Evolutionary conservation across 2,329 filamentous ascomycete genomes (phyloP), one percentile per base, ranked within the genome.

Genomic region (Calonectria hongkongensis): DNA sequence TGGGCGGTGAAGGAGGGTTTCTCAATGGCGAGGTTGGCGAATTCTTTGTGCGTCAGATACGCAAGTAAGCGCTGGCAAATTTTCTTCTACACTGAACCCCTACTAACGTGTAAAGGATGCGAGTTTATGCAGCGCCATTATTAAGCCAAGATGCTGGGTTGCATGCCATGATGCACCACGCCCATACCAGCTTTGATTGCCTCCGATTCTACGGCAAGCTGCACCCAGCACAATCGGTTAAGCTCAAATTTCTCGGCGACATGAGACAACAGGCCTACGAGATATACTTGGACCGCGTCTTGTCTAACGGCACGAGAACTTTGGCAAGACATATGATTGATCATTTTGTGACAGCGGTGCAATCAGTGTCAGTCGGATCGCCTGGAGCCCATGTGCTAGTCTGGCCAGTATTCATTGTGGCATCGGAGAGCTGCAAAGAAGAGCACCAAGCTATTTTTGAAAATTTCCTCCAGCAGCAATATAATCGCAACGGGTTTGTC

Each of bases 151-250:
- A 77, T 27, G 74, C 72, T 15, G 77, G 74, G 2, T 47, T 79
- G 2, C 68, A 74, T 16, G 73, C 73, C 10, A 73, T 79, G 13
- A 64, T 71, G 25, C 71, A 74, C 3, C 72, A 74, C 15, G 68
- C 56, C 5, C 63, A 66, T 13, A 63, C 73, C 33, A 69, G 68
- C 51, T 74, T 75, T 66, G 68, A 73, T 4, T 76, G 74, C 5
- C 95, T 98, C 82, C 89, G 94, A 5, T 88, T 90, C 15, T 90
- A 76, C 50, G 30, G 65, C 27, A 63, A 66, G 12, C 50, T 71
- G 8, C 73, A 76, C 30, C 72, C 75, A 21, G 30, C 62, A 1
- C 71, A 74, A 30, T 76, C 74, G 0, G 30, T 21, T 4, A 68
- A 69, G 1, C 47, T 76, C 4, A 62, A 66, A 21, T 33, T 70